Base-by-base conservation (phyloP, 441 rosid genomes). In the Bruguiera hainesii region DNA sequence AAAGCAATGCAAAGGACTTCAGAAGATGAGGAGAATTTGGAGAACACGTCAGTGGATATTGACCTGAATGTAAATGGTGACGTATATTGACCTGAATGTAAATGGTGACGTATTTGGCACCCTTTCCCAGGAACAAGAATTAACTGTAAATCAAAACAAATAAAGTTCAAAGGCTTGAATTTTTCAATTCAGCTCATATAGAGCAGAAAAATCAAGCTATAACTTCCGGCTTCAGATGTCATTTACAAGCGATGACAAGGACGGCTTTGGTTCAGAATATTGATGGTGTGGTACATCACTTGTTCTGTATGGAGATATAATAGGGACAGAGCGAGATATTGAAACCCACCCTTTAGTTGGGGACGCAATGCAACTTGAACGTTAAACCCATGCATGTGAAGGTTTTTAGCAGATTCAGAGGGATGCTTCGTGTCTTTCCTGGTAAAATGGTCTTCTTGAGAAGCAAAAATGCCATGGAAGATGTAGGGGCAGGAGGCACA, bases 21-120 rank as follows among this genome's bases (percentile, higher is more conserved):
- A 64, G 99, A 90, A 83, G 98, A 88, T 69, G 97, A 89, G 82
- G 98, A 91, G 60, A 90, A 88, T 75, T 88, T 78, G 65, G 98
- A 90, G 70, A 87, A 84, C 75, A 84, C 81, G 13, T 90, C 95
- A 42, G 74, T 70, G 39, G 98, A 92, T 76, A 66, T 86, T 51
- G 96, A 90, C 71, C 72, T 84, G 60, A 83, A 83, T 82, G 81
- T 7, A 13, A 31, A 49, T 56, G 78, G 78, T 68, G 69, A 67
- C 29, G 49, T 60, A 92, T 76, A 66, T 86, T 51, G 96, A 90
- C 71, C 72, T 84, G 60, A 83, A 83, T 82, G 81, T 7, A 13
- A 31, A 49, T 56, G 78, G 78, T 68, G 69, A 67, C 29, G 49
- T 60, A 35, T 75, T 71, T 64, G 75, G 75, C 61, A 61, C 55